Conservation (phyloP, 176 grass and related monocot genomes). For the Oryza nivara region DNA sequence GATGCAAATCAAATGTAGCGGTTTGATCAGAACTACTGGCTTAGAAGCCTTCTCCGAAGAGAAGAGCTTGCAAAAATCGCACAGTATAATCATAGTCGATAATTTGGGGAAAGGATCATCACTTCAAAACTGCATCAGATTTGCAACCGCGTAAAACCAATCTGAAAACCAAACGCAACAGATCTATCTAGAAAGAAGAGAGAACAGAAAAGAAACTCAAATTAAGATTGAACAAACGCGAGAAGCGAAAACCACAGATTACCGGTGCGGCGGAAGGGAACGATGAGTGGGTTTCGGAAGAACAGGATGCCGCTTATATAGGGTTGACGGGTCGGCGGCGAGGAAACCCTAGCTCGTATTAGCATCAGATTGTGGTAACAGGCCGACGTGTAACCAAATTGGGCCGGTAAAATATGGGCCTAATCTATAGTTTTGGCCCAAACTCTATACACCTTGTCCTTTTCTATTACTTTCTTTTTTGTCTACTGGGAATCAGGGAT, state of each 20-base stretch:
- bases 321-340: neutral
- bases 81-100: constrained; percentile 56
- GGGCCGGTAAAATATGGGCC: neutral
- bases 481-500: neutral
- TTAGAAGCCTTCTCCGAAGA: constrained; percentile 42
- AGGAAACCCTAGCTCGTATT: constrained; percentile 43
- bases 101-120: constrained; percentile 68
- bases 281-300: fast-evolving
- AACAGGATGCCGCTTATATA: constrained; percentile 13
- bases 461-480: neutral
- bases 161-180: neutral
- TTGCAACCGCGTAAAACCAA: neutral
- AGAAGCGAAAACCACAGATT: neutral
- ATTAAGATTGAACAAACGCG: neutral
- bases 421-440: neutral
- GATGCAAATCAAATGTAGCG: neutral
- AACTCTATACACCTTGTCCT: neutral
- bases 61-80: constrained; percentile 46
- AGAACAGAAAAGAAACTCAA: neutral
- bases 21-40: constrained; percentile 47
- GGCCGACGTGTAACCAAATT: too few species aligned
- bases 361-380: neutral
- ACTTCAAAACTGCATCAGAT: constrained; percentile 22
- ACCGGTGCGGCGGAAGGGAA: neutral
- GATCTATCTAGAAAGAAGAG: neutral